A percentile compares a stretch with the other conserved stretches of the same genome.
phyloP scores from a whole-genome alignment of 2,329 filamentous ascomycete species.

The Triangularia setosa region DNA sequence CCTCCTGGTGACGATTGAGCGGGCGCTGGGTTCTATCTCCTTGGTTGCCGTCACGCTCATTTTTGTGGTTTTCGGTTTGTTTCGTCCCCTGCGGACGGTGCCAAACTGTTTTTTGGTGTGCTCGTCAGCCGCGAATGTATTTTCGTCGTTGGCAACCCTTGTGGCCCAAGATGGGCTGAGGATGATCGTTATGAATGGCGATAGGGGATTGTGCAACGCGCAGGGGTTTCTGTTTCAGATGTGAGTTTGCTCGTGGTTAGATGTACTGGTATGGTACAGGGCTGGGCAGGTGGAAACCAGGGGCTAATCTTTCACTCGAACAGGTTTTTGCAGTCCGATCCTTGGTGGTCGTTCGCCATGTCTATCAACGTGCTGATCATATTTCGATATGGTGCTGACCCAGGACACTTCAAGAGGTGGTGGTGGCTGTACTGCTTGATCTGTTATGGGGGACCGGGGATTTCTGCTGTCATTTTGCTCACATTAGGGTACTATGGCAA shows the following conservation, averaged over 20 bases:
- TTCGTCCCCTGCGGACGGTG: neutral
- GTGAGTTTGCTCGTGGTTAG: slow-evolving; percentile 28
- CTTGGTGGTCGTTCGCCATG: slow-evolving; percentile 22
- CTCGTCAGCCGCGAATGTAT: neutral
- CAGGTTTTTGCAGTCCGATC: slow-evolving; percentile 18
- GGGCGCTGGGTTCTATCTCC: neutral
- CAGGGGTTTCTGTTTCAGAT: slow-evolving; percentile 31
- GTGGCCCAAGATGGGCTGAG: neutral
- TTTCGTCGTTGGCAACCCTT: neutral
- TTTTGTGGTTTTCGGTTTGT: neutral
- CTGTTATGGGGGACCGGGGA: slow-evolving; percentile 16
- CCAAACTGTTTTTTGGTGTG: neutral
- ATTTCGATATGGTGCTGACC: slow-evolving; percentile 10
- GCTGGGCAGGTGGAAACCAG: neutral
- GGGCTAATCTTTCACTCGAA: neutral
- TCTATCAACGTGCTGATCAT: slow-evolving; percentile 16
- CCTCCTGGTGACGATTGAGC: neutral
- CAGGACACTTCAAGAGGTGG: slow-evolving; percentile 11
- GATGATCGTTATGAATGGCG: neutral
- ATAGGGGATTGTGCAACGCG: neutral
- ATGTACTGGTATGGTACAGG: slow-evolving; percentile 32
- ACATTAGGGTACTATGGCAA: slow-evolving; percentile 12
- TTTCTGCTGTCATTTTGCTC: slow-evolving; percentile 11
- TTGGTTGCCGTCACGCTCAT: neutral
- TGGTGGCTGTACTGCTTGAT: slow-evolving; percentile 18